Conservation (phyloP, 2,329 filamentous ascomycete genomes). For the Phoma sp. region DNA sequence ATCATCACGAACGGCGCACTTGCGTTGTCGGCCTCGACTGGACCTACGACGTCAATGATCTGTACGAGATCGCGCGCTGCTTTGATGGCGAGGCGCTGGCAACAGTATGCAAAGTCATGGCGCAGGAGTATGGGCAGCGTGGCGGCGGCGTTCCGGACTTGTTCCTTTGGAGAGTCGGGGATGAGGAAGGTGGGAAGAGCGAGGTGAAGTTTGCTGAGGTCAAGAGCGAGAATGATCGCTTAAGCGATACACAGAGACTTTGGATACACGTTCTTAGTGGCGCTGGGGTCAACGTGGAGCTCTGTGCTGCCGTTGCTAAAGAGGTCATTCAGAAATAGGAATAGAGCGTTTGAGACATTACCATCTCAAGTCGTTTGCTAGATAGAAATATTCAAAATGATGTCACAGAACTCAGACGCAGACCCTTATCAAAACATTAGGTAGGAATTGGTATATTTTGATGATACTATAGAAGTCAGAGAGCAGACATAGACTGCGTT, state of each 20-base stretch:
- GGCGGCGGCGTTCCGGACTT: constrained; percentile 91
- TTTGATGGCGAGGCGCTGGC: constrained; percentile 83
- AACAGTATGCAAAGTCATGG: constrained; percentile 88
- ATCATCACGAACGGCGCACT: constrained; percentile 72
- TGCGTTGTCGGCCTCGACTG: constrained; percentile 93
- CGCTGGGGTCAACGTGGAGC: constrained; percentile 83
- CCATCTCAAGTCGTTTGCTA: neutral
- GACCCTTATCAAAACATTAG: too few species aligned
- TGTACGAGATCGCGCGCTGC: constrained; percentile 78
- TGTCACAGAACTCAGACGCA: too few species aligned
- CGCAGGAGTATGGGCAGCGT: constrained; percentile 88
- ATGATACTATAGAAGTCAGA: too few species aligned
- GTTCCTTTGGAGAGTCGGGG: constrained; percentile 75
- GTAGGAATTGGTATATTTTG: too few species aligned
- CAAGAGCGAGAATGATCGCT: constrained; percentile 75
- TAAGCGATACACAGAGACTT: constrained; percentile 93
- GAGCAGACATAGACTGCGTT: too few species aligned
- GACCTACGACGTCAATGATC: constrained; percentile 79
- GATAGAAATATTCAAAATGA: too few species aligned
- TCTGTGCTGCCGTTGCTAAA: constrained; percentile 70
- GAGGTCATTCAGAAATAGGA: constrained; percentile 51
- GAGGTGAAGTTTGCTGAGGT: constrained; percentile 74
- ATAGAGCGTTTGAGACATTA: too few species aligned
- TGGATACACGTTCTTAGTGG: constrained; percentile 94
- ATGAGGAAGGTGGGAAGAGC: constrained; percentile 46